A percentile compares a stretch with the other conserved stretches of the same genome.
Conservation (phyloP, 2,329 filamentous ascomycete genomes). For the Cercospora sp. region DNA sequence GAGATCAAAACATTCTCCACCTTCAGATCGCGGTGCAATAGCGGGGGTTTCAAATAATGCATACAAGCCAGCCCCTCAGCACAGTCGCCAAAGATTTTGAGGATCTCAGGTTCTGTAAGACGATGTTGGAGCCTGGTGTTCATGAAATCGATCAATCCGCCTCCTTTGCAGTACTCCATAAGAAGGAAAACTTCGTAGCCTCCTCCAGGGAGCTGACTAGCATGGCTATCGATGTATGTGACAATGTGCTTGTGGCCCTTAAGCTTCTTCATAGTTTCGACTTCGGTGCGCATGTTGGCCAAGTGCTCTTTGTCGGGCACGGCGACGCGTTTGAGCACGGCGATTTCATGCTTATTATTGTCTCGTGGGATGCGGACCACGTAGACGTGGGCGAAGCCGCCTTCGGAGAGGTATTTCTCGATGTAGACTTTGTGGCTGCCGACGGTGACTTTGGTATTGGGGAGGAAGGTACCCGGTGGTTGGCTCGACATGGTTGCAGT, state of each 20-base stretch:
- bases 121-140: constrained; percentile 96
- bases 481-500: constrained; percentile 9
- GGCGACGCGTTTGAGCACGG: constrained; percentile 90
- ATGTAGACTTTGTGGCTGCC: constrained; percentile 90
- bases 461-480: constrained; percentile 74
- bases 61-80: constrained; percentile 96
- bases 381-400: constrained; percentile 97
- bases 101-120: constrained; percentile 93
- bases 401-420: constrained; percentile 96
- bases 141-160: constrained; percentile 98
- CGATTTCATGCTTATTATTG: constrained; percentile 74
- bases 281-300: constrained; percentile 95
- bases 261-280: constrained; percentile 99
- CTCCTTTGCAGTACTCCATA: constrained; percentile 96
- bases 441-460: constrained; percentile 95
- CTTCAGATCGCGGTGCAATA: constrained; percentile 92
- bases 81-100: constrained; percentile 95
- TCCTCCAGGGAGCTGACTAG: constrained; percentile 85
- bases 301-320: constrained; percentile 94
- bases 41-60: constrained; percentile 94
- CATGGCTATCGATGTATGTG: constrained; percentile 97
- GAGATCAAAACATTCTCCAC: constrained; percentile 97
- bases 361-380: constrained; percentile 81
- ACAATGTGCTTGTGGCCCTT: constrained; percentile 96
- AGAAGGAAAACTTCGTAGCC: constrained; percentile 97